These are phyloP conservation scores for Strigomonas culicis DNA, from an alignment of 208 protist genomes.

Conservation along the genomic window DNA sequence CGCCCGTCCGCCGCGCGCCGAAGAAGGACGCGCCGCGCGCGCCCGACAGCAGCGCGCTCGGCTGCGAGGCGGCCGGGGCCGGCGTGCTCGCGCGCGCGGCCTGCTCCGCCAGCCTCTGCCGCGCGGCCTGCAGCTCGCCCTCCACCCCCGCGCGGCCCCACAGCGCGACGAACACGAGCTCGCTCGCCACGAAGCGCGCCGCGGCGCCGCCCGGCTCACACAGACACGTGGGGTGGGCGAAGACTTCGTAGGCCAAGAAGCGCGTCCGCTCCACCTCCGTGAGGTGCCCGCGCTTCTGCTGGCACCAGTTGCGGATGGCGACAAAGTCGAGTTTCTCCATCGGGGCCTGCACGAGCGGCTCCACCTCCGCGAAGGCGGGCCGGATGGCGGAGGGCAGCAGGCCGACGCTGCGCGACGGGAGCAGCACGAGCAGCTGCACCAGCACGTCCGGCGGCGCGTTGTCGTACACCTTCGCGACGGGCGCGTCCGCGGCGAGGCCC, in stretches of 20 bases:
- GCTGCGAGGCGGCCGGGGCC: not conserved
- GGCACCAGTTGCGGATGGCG: constrained; percentile 62
- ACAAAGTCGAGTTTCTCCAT: constrained; percentile 74
- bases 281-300: constrained; percentile 48
- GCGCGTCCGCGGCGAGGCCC: not conserved
- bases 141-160: constrained; percentile 41
- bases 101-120: constrained; percentile 9
- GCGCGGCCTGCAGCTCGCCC: constrained; percentile 14
- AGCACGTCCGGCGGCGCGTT: constrained; percentile 67
- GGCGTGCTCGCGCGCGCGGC: not conserved
- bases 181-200: constrained; percentile 34
- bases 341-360: constrained; percentile 48
- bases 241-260: constrained; percentile 66
- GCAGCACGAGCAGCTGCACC: constrained; percentile 76
- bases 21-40: constrained; percentile 61
- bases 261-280: constrained; percentile 76
- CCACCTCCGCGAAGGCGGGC: constrained; percentile 61
- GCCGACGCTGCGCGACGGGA: constrained; percentile 47
- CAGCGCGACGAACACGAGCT: constrained; percentile 59
- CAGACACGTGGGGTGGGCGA: constrained; percentile 25
- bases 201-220: constrained; percentile 3
- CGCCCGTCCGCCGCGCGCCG: constrained; percentile 14
- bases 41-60: constrained; percentile 17
- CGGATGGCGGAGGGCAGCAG: constrained; percentile 63
- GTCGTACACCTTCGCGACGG: constrained; percentile 1